These are phyloP conservation scores for Myriosclerotinia curreyana DNA, from an alignment of 2,329 filamentous ascomycete genomes.

Conservation along the genomic window DNA sequence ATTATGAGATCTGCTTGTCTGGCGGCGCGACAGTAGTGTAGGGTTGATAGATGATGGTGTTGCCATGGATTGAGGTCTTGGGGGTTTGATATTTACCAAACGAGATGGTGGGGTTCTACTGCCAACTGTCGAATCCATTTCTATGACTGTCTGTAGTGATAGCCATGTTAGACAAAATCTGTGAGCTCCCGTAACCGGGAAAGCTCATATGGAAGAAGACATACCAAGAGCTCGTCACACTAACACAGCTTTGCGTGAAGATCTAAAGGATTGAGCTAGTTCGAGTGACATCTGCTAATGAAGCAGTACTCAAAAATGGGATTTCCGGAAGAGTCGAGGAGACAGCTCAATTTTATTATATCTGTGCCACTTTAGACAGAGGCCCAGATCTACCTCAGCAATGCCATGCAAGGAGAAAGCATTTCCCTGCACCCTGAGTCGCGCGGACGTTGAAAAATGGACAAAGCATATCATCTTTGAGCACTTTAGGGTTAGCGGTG, in stretches of 20 bases:
- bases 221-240: not conserved
- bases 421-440: not conserved
- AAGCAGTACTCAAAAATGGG: not conserved
- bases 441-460: not conserved
- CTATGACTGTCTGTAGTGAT: not conserved
- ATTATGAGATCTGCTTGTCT: conserved; percentile 11
- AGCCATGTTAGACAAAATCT: not conserved
- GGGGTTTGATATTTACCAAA: not conserved
- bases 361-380: not conserved
- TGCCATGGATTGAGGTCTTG: conserved; percentile 1
- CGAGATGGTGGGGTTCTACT: not conserved
- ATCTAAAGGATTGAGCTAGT: not conserved
- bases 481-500: not conserved
- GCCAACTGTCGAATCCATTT: not conserved
- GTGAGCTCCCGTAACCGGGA: not conserved
- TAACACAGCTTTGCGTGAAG: not conserved
- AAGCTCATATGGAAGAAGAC: not conserved
- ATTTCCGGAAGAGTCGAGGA: not conserved
- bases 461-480: not conserved
- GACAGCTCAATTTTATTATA: not conserved
- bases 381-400: not conserved
- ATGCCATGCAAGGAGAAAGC: conserved; percentile 1
- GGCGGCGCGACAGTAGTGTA: conserved; percentile 14
- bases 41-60: conserved; percentile 10
- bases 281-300: not conserved